These are phyloP conservation scores for Mycena olivaceomarginata DNA, from an alignment of 768 basidiomycete genomes.

Conservation along the genomic window DNA sequence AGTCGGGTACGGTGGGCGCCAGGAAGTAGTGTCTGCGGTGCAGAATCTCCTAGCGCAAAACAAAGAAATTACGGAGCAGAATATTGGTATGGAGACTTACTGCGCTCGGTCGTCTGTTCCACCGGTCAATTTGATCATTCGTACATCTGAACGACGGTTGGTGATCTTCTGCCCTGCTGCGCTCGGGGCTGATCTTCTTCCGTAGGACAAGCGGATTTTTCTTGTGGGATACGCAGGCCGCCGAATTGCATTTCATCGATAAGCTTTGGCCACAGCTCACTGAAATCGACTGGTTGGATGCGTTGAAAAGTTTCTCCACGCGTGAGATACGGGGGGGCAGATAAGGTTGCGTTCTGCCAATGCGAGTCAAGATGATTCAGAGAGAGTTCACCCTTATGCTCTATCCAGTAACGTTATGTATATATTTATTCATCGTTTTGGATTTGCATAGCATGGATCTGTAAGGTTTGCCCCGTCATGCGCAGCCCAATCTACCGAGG, in stretches of 20 bases:
- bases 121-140: conserved; percentile 33
- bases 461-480: too few relatives aligned
- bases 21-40: conserved; percentile 38
- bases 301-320: conserved; percentile 30
- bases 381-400: not conserved
- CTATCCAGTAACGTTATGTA: not conserved
- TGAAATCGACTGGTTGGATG: conserved; percentile 34
- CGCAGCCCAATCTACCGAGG: too few relatives aligned
- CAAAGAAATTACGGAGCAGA: conserved; percentile 37
- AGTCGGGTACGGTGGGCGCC: conserved; percentile 42
- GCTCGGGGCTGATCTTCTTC: not conserved
- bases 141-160: conserved; percentile 37
- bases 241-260: conserved; percentile 40
- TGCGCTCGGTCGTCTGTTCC: conserved; percentile 28
- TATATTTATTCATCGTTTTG: not conserved
- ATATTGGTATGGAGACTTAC: conserved; percentile 36
- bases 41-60: conserved; percentile 30
- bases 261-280: conserved; percentile 41
- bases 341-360: not conserved
- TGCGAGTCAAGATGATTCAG: not conserved
- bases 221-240: conserved; percentile 38
- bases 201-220: conserved; percentile 40
- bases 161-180: not conserved
- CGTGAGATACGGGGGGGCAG: conserved; percentile 35
- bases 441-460: not conserved